Percentiles rank a stretch among this genome's conserved stretches.
Conservation (phyloP, 2,329 filamentous ascomycete species). For the Aulographum hederae region DNA sequence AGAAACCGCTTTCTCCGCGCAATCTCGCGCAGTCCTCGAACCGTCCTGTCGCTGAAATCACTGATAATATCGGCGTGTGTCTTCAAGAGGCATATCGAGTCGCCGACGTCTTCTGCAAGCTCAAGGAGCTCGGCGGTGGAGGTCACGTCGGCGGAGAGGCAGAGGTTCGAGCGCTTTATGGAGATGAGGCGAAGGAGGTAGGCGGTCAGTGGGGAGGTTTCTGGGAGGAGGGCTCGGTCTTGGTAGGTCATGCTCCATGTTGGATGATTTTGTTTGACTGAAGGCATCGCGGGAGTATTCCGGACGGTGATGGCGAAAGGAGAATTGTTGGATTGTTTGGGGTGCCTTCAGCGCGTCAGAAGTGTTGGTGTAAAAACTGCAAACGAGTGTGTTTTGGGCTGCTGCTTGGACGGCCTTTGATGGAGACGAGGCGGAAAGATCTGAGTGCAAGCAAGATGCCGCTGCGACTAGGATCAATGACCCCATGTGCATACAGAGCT, state of each 20-base stretch:
- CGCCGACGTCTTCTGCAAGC: constrained; percentile 39
- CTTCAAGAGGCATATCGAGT: constrained; percentile 41
- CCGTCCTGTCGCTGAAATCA: constrained; percentile 39
- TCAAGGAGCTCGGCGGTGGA: constrained; percentile 35
- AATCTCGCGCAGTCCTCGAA: constrained; percentile 27
- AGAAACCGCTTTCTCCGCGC: constrained; percentile 30
- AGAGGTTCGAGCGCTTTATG: constrained; percentile 32
- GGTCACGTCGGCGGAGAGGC: constrained; percentile 38
- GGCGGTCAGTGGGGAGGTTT: constrained; percentile 24
- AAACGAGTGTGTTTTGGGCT: no score
- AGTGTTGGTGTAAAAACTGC: no score
- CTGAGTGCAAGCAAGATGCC: no score
- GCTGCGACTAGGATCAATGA: no score
- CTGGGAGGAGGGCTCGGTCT: constrained; percentile 23
- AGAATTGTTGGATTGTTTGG: no score
- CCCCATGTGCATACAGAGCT: no score
- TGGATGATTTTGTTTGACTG: no score
- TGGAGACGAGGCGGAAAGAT: no score
- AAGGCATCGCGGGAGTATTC: no score
- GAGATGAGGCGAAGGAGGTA: constrained; percentile 31
- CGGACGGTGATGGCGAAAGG: no score
- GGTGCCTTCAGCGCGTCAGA: no score
- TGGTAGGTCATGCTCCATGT: constrained; percentile 24
- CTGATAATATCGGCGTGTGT: constrained; percentile 43
- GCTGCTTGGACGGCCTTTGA: no score